These are phyloP conservation scores for Rhodotorula sp. DNA, from an alignment of 1,284 basidiomycete species.

Conservation along the genomic window DNA sequence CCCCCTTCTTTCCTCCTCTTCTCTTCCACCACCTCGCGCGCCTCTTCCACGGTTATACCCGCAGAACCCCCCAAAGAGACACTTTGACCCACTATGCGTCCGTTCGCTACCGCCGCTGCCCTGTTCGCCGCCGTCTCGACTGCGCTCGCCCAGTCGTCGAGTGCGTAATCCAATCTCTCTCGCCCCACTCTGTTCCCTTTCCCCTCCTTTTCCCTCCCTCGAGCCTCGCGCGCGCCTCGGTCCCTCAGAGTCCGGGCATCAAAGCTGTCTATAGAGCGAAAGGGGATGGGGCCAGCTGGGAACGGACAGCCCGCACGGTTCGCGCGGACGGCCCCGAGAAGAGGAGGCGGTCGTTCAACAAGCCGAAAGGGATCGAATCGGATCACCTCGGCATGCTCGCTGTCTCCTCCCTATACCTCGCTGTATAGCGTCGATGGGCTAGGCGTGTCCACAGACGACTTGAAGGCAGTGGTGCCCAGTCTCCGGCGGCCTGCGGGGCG, in stretches of 20 bases:
- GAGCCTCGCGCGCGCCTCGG: neutral
- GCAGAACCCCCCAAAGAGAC: neutral
- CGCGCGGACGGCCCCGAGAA: no score
- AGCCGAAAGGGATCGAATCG: neutral
- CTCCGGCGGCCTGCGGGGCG: no score
- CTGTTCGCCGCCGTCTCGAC: neutral
- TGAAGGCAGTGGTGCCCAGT: no score
- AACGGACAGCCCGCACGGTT: no score
- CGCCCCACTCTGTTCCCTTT: neutral
- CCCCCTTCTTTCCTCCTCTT: no score
- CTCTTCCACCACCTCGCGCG: neutral
- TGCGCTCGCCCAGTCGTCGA: slow-evolving; percentile 9
- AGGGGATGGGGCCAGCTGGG: no score
- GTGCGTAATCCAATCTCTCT: neutral
- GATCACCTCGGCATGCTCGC: neutral
- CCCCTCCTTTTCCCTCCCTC: no score
- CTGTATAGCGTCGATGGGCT: no score
- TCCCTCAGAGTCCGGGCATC: rapidly evolving
- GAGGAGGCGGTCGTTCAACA: slow-evolving; percentile 4
- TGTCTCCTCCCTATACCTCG: neutral
- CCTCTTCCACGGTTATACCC: neutral
- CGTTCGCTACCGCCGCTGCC: slow-evolving; percentile 7
- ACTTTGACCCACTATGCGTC: neutral
- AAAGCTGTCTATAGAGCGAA: no score
- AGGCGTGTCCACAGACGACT: no score